These are phyloP conservation scores for Microdochium trichocladiopsis DNA, from an alignment of 2,329 filamentous ascomycete species.

Conservation along the genomic window DNA sequence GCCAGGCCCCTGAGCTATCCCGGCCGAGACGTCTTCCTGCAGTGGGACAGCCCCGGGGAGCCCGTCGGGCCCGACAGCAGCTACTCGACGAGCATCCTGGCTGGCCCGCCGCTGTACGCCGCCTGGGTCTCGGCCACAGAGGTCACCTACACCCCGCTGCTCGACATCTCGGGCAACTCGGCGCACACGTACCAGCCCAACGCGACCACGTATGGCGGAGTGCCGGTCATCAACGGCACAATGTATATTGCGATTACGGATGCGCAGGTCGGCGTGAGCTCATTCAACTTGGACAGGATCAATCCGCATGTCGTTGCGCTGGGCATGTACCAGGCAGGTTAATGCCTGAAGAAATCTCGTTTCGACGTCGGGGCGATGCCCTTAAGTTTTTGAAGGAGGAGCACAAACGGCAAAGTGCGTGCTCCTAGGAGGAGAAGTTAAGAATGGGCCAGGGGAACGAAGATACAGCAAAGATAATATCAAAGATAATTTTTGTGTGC, in stretches of 20 bases:
- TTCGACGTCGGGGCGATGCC: too few species aligned
- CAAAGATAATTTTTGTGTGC: too few species aligned
- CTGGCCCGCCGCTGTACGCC: constrained; percentile 54
- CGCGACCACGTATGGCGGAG: constrained; percentile 54
- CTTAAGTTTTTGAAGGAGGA: too few species aligned
- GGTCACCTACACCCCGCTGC: constrained; percentile 55
- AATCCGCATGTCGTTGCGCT: constrained; percentile 69
- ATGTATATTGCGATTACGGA: constrained; percentile 73
- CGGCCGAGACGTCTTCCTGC: constrained; percentile 58
- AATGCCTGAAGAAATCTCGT: constrained; percentile 14
- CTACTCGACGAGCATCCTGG: constrained; percentile 58
- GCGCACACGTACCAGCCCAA: constrained; percentile 66
- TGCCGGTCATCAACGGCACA: constrained; percentile 64
- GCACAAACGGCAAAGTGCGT: too few species aligned
- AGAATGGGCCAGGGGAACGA: too few species aligned
- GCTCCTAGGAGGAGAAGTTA: too few species aligned
- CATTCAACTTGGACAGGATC: constrained; percentile 64
- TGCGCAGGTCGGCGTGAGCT: constrained; percentile 55
- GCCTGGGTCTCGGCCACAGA: constrained; percentile 70
- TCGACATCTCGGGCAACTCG: constrained; percentile 38
- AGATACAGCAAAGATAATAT: too few species aligned
- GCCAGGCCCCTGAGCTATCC: constrained; percentile 63
- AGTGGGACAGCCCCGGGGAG: constrained; percentile 63
- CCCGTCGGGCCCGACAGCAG: constrained; percentile 70
- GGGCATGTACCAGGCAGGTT: constrained; percentile 69